Percentiles rank a stretch among this genome's conserved stretches.
Conservation (phyloP, 1,284 basidiomycete species). For the Apiotrichum domesticum region DNA sequence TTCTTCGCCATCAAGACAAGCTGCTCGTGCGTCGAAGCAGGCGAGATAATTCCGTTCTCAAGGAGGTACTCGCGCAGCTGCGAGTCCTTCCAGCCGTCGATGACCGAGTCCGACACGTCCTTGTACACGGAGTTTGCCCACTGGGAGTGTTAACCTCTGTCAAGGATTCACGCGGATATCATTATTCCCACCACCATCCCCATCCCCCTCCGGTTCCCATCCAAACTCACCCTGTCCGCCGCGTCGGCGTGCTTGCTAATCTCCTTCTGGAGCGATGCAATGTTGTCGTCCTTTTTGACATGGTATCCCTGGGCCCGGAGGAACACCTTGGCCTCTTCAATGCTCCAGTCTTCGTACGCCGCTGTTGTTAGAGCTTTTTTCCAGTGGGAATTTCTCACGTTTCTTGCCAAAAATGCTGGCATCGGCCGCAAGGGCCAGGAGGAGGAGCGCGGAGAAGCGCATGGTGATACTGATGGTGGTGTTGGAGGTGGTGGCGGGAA, state of each 20-base stretch:
- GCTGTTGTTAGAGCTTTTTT: slow-evolving; percentile 24
- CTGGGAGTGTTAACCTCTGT: slow-evolving; percentile 20
- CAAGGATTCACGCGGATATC: too few relatives aligned
- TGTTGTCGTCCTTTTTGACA: slow-evolving; percentile 51
- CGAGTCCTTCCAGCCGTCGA: slow-evolving; percentile 65
- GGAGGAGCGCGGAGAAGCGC: slow-evolving; percentile 11
- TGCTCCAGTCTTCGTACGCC: slow-evolving; percentile 60
- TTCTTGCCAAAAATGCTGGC: slow-evolving; percentile 43
- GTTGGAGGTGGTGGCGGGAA: too few relatives aligned
- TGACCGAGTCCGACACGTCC: slow-evolving; percentile 38
- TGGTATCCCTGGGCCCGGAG: slow-evolving; percentile 64
- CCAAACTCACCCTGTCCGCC: slow-evolving; percentile 38
- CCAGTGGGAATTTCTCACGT: slow-evolving; percentile 23
- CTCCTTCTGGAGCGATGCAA: slow-evolving; percentile 48
- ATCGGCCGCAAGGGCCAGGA: slow-evolving; percentile 29
- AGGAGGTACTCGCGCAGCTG: slow-evolving; percentile 75
- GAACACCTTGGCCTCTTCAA: slow-evolving; percentile 61
- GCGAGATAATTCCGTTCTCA: slow-evolving; percentile 75
- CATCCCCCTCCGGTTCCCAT: too few relatives aligned
- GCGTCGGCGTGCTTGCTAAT: slow-evolving; percentile 53
- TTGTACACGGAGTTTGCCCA: slow-evolving; percentile 41
- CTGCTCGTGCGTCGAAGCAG: slow-evolving; percentile 69
- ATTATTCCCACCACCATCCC: too few relatives aligned
- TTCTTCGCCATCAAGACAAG: slow-evolving; percentile 70
- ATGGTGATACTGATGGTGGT: not conserved